Conservation (phyloP, 306 rosid species). For the Lathyrus aphaca region DNA sequence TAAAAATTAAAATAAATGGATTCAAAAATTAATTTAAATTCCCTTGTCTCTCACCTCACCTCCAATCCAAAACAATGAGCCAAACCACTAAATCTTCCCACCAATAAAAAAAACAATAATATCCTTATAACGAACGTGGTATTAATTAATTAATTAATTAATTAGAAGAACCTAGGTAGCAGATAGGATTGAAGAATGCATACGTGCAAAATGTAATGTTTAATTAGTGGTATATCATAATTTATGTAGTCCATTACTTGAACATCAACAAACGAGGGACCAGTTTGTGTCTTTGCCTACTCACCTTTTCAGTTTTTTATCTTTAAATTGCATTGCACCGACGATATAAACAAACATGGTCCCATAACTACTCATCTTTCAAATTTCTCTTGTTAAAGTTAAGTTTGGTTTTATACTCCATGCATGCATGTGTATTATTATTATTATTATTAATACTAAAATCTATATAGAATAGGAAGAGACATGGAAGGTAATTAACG, state of each 20-base stretch:
- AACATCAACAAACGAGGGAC: conserved; percentile 2
- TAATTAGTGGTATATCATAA: not conserved
- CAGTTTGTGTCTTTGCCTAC: not conserved
- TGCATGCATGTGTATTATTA: not conserved
- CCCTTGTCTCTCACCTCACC: no score
- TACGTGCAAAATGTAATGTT: not conserved
- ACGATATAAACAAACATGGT: not conserved
- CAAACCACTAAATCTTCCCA: no score
- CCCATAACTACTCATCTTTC: conserved; percentile 14
- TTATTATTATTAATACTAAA: no score
- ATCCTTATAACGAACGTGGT: no score
- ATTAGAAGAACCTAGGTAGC: not conserved
- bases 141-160: no score
- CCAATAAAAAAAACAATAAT: no score
- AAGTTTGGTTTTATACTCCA: conserved; percentile 2
- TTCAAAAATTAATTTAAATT: no score
- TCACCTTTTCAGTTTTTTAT: not conserved
- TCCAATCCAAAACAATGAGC: no score
- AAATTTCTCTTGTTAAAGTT: not conserved
- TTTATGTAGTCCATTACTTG: conserved; percentile 5
- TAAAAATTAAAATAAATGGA: no score
- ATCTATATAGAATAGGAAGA: not conserved
- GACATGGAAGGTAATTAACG: conserved; percentile 13
- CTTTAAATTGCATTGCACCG: conserved; percentile 25
- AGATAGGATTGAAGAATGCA: conserved; percentile 15